phyloP scores from a whole-genome alignment of 2,329 filamentous ascomycete genomes.

The Purpureocillium takamizusanense region DNA sequence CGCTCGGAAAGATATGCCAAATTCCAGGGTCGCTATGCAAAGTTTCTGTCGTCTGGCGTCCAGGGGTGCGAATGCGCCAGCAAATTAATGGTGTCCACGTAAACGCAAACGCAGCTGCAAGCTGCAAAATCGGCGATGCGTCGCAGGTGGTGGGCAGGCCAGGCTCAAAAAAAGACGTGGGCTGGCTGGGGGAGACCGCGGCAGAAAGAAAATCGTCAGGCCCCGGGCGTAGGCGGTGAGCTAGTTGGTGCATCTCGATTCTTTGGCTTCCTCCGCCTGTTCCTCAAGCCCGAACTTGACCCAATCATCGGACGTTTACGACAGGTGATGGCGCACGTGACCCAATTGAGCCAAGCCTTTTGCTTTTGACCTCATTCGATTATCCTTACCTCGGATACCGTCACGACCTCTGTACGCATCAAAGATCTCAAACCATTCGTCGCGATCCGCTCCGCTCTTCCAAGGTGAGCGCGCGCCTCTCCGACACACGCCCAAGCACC shows the following conservation, averaged over 20 bases:
- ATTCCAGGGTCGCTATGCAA: too few species aligned
- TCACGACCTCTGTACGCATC: conserved; percentile 14
- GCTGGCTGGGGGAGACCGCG: conserved; percentile 7
- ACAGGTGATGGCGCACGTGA: conserved; percentile 9
- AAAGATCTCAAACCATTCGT: conserved; percentile 15
- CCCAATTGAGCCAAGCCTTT: conserved; percentile 13
- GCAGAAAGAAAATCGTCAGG: conserved; percentile 17
- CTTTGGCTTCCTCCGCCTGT: not conserved
- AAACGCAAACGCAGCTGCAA: conserved; percentile 4
- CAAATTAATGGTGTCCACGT: too few species aligned
- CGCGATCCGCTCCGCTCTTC: conserved; percentile 10
- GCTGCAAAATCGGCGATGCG: conserved; percentile 9
- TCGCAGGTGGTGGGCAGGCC: too few species aligned
- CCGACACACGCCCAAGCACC: not conserved
- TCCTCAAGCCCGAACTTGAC: not conserved
- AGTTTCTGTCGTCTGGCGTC: too few species aligned
- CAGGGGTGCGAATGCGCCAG: too few species aligned
- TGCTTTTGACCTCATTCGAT: conserved; percentile 22
- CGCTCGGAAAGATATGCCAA: too few species aligned
- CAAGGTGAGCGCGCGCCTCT: conserved; percentile 4
- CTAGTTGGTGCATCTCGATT: not conserved
- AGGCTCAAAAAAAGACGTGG: conserved; percentile 11
- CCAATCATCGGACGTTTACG: not conserved
- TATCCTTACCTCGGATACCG: conserved; percentile 17
- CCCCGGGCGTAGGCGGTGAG: conserved; percentile 14